phyloP scores from a whole-genome alignment of 331 rosid genomes.

The Telfairia occidentalis region DNA sequence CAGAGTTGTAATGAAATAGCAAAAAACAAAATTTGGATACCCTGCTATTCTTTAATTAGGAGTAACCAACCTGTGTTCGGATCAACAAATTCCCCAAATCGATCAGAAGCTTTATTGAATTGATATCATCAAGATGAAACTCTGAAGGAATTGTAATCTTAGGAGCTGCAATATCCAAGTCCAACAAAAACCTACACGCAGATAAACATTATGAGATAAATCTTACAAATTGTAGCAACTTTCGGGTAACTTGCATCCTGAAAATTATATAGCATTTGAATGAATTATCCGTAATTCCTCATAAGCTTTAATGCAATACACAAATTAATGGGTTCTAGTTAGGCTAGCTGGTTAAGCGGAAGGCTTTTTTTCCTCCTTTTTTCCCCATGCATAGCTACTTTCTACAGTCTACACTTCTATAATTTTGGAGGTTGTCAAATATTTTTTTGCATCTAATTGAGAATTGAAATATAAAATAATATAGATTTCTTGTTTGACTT shows the following conservation, averaged over 20 bases:
- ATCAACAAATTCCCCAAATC: conserved; percentile 88
- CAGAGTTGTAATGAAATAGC: background rate
- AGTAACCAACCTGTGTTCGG: conserved; percentile 49
- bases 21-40: background rate
- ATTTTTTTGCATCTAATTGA: background rate
- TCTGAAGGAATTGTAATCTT: conserved; percentile 94
- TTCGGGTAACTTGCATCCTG: background rate
- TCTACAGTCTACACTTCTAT: background rate
- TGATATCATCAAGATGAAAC: conserved; percentile 59
- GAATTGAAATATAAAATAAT: too few relatives aligned
- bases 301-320: background rate
- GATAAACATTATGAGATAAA: conserved; percentile 15
- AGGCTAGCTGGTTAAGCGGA: background rate
- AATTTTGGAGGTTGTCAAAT: background rate
- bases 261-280: background rate
- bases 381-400: background rate
- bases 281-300: too few relatives aligned
- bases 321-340: background rate
- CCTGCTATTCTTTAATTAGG: background rate
- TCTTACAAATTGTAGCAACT: background rate
- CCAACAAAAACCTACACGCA: conserved; percentile 68
- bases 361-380: background rate
- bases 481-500: background rate
- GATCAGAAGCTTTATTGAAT: conserved; percentile 74
- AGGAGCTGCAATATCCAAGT: conserved; percentile 97